Percentiles rank a stretch among this genome's conserved stretches.
Conservation (phyloP, 2,329 filamentous ascomycete species). For the Aspergillus floridensis region DNA sequence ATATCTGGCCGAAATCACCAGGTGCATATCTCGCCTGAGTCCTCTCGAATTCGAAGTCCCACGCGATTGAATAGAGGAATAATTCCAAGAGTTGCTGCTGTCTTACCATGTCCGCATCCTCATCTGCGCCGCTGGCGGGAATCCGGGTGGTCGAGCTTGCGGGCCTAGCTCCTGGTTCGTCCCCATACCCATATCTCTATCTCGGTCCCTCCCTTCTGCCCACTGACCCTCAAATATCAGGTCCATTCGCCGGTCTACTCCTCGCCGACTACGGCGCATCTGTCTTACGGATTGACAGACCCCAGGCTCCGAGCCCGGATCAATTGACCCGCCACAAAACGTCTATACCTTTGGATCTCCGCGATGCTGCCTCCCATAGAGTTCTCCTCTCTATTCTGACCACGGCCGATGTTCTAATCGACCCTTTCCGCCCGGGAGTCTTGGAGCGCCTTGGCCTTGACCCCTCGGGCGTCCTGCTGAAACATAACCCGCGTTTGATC, state of each 20-base stretch:
- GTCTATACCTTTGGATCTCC: conserved; percentile 77
- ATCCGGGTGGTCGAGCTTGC: conserved; percentile 66
- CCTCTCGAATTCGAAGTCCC: too few relatives aligned
- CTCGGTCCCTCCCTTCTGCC: background rate
- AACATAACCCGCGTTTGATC: conserved; percentile 70
- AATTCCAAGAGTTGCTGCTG: background rate
- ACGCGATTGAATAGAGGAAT: too few relatives aligned
- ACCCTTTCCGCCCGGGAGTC: conserved; percentile 89
- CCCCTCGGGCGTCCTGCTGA: conserved; percentile 63
- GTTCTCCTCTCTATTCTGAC: conserved; percentile 66
- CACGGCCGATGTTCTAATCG: conserved; percentile 75
- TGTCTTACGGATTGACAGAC: conserved; percentile 80
- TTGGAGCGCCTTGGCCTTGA: conserved; percentile 79
- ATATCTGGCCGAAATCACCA: background rate
- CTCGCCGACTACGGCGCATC: conserved; percentile 86
- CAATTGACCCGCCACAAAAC: conserved; percentile 76
- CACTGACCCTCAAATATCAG: conserved; percentile 44
- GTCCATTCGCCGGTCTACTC: conserved; percentile 83
- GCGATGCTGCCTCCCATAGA: conserved; percentile 60
- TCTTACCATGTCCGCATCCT: background rate
- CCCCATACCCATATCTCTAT: background rate
- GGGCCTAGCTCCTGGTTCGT: conserved; percentile 61
- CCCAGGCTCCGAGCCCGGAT: conserved; percentile 58
- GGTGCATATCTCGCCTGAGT: too few relatives aligned
- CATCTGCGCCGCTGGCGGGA: conserved; percentile 51